These are phyloP conservation scores for Incumbomyces delicatus DNA, from an alignment of 2,329 filamentous ascomycete genomes.

Conservation along the genomic window DNA sequence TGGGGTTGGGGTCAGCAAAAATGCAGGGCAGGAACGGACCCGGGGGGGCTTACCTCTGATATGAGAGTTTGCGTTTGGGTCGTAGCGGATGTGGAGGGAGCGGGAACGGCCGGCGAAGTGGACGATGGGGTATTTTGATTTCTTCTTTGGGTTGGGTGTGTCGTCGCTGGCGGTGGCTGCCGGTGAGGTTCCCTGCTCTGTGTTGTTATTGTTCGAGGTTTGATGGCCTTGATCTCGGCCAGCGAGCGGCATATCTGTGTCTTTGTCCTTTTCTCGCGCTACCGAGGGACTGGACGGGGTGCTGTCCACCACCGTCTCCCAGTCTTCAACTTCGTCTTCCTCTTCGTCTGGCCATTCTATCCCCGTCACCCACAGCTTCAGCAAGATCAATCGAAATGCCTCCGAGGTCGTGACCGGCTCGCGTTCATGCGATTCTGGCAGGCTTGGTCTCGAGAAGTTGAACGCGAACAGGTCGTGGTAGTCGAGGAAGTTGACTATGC, in stretches of 20 bases:
- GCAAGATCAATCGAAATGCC: slow-evolving; percentile 59
- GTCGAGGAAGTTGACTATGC: slow-evolving; percentile 50
- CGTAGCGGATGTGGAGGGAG: slow-evolving; percentile 54
- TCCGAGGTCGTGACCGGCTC: slow-evolving; percentile 52
- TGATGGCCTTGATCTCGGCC: not conserved
- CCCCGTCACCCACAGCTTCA: slow-evolving; percentile 54
- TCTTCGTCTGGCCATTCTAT: slow-evolving; percentile 51
- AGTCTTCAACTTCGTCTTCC: slow-evolving; percentile 31
- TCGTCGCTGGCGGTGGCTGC: not conserved
- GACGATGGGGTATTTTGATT: slow-evolving; percentile 47
- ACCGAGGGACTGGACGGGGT: not conserved
- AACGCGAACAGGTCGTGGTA: slow-evolving; percentile 63
- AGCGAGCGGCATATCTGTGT: not conserved
- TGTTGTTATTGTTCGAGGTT: not conserved
- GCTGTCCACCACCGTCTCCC: slow-evolving; percentile 1
- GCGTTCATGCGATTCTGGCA: slow-evolving; percentile 35
- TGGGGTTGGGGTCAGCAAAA: not conserved
- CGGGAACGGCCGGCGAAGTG: slow-evolving; percentile 56
- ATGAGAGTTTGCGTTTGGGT: slow-evolving; percentile 58
- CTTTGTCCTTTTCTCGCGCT: not conserved
- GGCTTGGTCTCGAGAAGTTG: slow-evolving; percentile 50
- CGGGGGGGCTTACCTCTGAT: slow-evolving; percentile 45
- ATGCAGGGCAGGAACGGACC: not conserved
- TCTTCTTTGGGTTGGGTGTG: not conserved
- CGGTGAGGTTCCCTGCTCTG: not conserved